Evolutionary conservation across 805 yeast genomes (phyloP).

Genomic region (Candida dajiaensis): DNA sequence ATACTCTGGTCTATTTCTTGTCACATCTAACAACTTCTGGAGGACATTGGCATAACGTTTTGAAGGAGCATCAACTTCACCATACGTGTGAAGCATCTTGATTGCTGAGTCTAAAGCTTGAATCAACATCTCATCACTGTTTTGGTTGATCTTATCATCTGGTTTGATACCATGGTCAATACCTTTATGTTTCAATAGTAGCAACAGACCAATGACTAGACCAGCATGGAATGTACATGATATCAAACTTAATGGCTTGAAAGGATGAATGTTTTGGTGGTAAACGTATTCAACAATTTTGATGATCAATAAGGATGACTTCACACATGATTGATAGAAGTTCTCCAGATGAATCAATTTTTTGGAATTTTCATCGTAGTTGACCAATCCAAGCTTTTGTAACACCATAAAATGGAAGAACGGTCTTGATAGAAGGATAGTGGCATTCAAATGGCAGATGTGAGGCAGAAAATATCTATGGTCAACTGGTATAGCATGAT

Average conservation of each 20-base stretch:
- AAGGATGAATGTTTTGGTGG: constrained; percentile 27
- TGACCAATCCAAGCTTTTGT: constrained; percentile 16
- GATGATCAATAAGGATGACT: constrained; percentile 31
- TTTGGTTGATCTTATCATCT: constrained; percentile 11
- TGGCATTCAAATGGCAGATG: constrained; percentile 31
- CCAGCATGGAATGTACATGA: constrained; percentile 33
- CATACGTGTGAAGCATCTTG: constrained; percentile 14
- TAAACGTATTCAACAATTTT: constrained; percentile 25
- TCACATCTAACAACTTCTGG: constrained; percentile 15
- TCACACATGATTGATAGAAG: constrained; percentile 33
- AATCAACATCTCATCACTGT: constrained; percentile 12
- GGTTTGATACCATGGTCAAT: constrained; percentile 16
- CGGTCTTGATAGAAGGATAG: constrained; percentile 35
- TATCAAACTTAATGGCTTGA: constrained; percentile 30
- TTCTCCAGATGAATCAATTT: constrained; percentile 14
- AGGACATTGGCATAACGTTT: constrained; percentile 13
- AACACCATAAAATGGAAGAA: constrained; percentile 32
- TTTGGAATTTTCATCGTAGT: constrained; percentile 10
- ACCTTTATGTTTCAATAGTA: constrained; percentile 18
- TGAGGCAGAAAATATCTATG: constrained; percentile 27
- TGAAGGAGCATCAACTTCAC: constrained; percentile 16
- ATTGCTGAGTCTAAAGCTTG: constrained; percentile 20
- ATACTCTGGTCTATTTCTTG: constrained; percentile 1
- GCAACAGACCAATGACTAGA: constrained; percentile 28
- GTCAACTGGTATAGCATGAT: constrained; percentile 17